These are phyloP conservation scores for Cryptococcus sp. DNA, from an alignment of 1,284 basidiomycete genomes.

Conservation along the genomic window DNA sequence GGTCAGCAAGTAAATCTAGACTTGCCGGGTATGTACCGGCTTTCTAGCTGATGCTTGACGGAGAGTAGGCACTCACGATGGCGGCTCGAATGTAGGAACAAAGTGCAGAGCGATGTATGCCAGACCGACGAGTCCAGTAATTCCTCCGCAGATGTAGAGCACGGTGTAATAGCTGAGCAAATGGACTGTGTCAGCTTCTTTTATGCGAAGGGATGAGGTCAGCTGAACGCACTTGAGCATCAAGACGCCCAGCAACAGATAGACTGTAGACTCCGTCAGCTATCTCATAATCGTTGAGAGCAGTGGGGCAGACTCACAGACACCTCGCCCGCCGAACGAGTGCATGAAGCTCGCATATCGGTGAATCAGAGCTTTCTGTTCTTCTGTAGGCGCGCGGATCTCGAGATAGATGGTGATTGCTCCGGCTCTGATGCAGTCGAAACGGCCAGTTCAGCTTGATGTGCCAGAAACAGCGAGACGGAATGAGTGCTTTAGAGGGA, in stretches of 20 bases:
- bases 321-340: slow-evolving; percentile 52
- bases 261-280: slow-evolving; percentile 33
- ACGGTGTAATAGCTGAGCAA: slow-evolving; percentile 47
- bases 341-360: slow-evolving; percentile 54
- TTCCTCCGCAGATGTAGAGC: slow-evolving; percentile 49
- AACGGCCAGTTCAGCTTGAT: slow-evolving; percentile 4
- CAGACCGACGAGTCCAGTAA: slow-evolving; percentile 46
- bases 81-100: slow-evolving; percentile 46
- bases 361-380: slow-evolving; percentile 48
- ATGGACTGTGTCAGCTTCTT: not conserved
- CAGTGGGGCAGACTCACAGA: slow-evolving; percentile 42
- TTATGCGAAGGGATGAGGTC: too few relatives aligned
- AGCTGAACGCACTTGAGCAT: slow-evolving; percentile 46
- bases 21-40: not conserved
- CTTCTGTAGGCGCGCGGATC: slow-evolving; percentile 43
- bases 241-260: slow-evolving; percentile 51
- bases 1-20: not conserved
- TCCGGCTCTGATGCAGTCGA: slow-evolving; percentile 34
- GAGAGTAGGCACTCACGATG: slow-evolving; percentile 38
- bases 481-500: not conserved
- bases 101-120: slow-evolving; percentile 50
- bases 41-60: not conserved
- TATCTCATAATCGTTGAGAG: not conserved
- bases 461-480: not conserved
- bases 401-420: slow-evolving; percentile 48